These are phyloP conservation scores for Neophaeococcomyces mojaviensis DNA, from an alignment of 2,329 filamentous ascomycete species.

Conservation along the genomic window DNA sequence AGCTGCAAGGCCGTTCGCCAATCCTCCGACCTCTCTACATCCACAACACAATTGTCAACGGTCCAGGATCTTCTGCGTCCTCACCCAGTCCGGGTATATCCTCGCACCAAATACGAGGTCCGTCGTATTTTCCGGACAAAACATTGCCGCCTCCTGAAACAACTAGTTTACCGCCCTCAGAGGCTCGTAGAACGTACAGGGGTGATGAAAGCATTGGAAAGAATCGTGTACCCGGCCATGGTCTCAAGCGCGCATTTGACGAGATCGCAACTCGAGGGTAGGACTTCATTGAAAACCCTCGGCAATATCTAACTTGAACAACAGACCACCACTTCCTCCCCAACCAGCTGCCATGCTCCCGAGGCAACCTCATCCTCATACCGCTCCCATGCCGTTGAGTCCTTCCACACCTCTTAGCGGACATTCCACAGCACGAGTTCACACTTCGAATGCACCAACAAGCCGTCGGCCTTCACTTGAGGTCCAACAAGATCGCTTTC, in stretches of 20 bases:
- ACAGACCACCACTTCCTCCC: background rate
- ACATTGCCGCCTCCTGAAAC: no score
- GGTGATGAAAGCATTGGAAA: no score
- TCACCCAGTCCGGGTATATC: no score
- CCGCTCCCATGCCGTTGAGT: background rate
- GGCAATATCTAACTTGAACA: no score
- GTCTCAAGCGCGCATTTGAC: background rate
- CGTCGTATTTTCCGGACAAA: no score
- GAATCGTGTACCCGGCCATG: background rate
- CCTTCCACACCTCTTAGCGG: background rate
- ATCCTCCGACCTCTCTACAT: no score
- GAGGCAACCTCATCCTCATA: background rate
- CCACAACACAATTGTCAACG: no score
- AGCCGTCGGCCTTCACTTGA: background rate
- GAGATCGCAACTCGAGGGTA: background rate
- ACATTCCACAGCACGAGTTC: background rate
- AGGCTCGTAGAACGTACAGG: no score
- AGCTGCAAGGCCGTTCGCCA: background rate
- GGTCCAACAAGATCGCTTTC: conserved; percentile 24
- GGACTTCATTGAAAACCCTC: no score
- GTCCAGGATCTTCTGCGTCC: no score
- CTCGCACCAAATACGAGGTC: no score
- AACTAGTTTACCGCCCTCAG: no score
- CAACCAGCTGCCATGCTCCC: background rate
- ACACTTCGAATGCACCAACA: background rate